These are phyloP conservation scores for Neophaeococcomyces aloes DNA, from an alignment of 2,329 filamentous ascomycete species.

Conservation along the genomic window DNA sequence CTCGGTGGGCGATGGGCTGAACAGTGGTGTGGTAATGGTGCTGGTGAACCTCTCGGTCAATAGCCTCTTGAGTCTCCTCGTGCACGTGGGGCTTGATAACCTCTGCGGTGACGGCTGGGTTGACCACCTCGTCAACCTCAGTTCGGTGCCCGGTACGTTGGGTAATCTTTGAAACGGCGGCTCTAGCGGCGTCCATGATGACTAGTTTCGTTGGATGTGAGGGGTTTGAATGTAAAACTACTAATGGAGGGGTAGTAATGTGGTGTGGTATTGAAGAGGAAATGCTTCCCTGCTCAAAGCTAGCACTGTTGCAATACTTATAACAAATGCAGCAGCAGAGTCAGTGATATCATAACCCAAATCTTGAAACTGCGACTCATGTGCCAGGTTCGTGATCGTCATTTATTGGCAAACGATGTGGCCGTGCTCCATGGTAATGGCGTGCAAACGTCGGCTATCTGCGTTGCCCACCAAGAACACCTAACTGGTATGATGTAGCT, in stretches of 20 bases:
- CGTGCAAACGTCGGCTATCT: too few species aligned
- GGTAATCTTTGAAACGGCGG: slow-evolving; percentile 51
- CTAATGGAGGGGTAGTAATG: neutral
- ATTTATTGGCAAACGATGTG: too few species aligned
- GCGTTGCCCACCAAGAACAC: too few species aligned
- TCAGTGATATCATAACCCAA: too few species aligned
- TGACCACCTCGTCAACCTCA: slow-evolving; percentile 57
- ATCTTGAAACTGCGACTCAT: too few species aligned
- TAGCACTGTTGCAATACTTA: too few species aligned
- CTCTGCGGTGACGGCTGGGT: slow-evolving; percentile 51
- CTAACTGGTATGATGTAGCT: too few species aligned
- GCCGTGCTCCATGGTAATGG: too few species aligned
- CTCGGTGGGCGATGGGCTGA: slow-evolving; percentile 51
- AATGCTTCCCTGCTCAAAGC: too few species aligned
- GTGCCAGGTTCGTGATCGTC: too few species aligned
- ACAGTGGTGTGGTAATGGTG: slow-evolving; percentile 62
- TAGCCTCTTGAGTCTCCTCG: slow-evolving; percentile 50
- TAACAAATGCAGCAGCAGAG: too few species aligned
- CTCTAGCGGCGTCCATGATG: slow-evolving; percentile 56
- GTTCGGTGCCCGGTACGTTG: slow-evolving; percentile 55
- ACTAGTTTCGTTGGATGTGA: slow-evolving; percentile 8
- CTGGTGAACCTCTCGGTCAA: slow-evolving; percentile 61
- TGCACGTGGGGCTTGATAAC: slow-evolving; percentile 49
- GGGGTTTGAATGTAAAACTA: neutral
- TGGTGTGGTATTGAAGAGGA: neutral